Evolutionary conservation across 768 basidiomycete genomes (phyloP).

Genomic region (Strobilomyces echinocephalus): DNA sequence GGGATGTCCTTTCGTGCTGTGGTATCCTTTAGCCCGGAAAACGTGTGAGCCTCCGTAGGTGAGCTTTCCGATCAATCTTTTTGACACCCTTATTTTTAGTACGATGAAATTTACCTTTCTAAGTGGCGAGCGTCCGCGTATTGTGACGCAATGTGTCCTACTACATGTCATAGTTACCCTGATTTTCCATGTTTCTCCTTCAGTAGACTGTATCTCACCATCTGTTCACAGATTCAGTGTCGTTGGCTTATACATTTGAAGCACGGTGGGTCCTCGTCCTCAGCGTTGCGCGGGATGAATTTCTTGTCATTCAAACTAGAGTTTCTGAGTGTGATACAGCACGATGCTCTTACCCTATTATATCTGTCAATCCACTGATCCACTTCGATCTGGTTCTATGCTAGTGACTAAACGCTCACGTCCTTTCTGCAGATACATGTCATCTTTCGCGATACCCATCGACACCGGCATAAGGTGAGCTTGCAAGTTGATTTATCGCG

Average conservation of each 20-base stretch:
- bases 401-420: not conserved
- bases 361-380: slow-evolving; percentile 66
- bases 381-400: not conserved
- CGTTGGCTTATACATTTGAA: not conserved
- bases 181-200: slow-evolving; percentile 42
- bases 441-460: not conserved
- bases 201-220: slow-evolving; percentile 6
- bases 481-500: not conserved
- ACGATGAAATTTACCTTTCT: slow-evolving; percentile 53
- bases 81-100: not conserved
- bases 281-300: slow-evolving; percentile 44
- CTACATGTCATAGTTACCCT: slow-evolving; percentile 91
- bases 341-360: slow-evolving; percentile 57
- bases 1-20: not conserved
- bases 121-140: slow-evolving; percentile 45
- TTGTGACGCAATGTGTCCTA: slow-evolving; percentile 50
- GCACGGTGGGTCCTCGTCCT: slow-evolving; percentile 9
- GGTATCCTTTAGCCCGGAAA: not conserved
- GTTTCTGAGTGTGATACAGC: slow-evolving; percentile 72
- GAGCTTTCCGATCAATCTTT: not conserved
- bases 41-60: not conserved
- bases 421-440: not conserved
- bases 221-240: not conserved
- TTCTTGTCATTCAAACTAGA: slow-evolving; percentile 79
- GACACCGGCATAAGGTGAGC: slow-evolving; percentile 2